A percentile compares a stretch with the other conserved stretches of the same genome.
Evolutionary conservation across 129 eudicot genomes (phyloP).

Genomic region (Daucus carota): DNA sequence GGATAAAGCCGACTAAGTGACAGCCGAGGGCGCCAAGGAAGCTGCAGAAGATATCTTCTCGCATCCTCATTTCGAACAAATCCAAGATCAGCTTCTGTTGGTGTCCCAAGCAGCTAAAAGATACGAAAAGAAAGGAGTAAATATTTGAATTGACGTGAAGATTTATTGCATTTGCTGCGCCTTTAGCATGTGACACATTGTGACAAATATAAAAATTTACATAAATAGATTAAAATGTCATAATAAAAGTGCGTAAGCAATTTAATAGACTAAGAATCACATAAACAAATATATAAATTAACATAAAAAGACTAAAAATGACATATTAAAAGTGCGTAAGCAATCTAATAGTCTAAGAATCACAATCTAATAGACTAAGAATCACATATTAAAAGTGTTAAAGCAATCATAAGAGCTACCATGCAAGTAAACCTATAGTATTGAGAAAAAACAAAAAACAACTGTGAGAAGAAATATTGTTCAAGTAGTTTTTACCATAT

Average conservation of each 20-base stretch:
- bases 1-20: conserved; percentile 46
- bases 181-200: neutral
- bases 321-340: neutral
- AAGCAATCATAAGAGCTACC: neutral
- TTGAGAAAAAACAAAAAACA: neutral
- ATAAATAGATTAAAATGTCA: neutral
- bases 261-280: too few relatives aligned
- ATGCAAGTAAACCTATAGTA: neutral
- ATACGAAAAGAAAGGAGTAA: neutral
- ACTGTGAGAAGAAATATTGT: neutral
- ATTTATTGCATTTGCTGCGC: neutral
- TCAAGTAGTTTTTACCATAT: neutral
- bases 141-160: neutral
- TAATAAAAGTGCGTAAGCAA: neutral
- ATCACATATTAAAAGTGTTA: neutral
- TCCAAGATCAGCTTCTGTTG: conserved; percentile 64
- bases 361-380: too few relatives aligned
- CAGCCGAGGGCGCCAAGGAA: conserved; percentile 59
- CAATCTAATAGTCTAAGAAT: too few relatives aligned
- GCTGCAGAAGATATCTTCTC: conserved; percentile 60
- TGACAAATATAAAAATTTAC: neutral
- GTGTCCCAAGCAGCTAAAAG: conserved; percentile 68
- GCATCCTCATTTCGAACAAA: conserved; percentile 64
- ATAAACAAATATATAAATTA: neutral
- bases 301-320: neutral